Evolutionary conservation across 257 asterid genomes (phyloP), one percentile per base, ranked within the genome.

Genomic region (Nicotiana tabacum): DNA sequence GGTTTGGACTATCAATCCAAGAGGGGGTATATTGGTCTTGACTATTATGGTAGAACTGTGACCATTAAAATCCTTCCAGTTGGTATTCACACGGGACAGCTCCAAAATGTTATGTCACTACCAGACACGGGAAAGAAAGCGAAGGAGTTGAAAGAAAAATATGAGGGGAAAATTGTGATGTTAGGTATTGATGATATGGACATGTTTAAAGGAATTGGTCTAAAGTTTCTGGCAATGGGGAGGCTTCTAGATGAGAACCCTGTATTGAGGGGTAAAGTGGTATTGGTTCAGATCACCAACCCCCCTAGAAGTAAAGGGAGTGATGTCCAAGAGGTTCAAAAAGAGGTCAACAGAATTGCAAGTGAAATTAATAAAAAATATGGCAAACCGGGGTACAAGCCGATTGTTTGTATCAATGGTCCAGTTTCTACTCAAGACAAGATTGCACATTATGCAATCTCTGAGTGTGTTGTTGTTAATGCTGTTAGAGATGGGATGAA

Each of bases 401-500:
- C 98, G 2, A 93, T 94, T 58, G 97, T 93, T 39, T 89, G 91
- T 69, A 77, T 94, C 13, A 87, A 90, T 17, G 93, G 92, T 18
- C 93, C 94, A 0, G 90, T 93, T 66, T 88, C 95, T 1, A 92
- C 93, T 24, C 86, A 84, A 78, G 97, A 92, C 18, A 93, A 93
- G 83, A 90, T 92, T 61, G 97, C 95, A 5, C 90, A 94, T 70
- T 92, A 78, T 48, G 86, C 88, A 2, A 83, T 94, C 39, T 87
- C 98, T 5, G 98, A 94, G 51, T 93, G 97, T 84, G 94, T 89
- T 16, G 94, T 94, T 82, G 98, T 94, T 62, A 94, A 92, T 91
- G 97, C 97, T 27, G 94, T 94, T 55, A 88, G 98, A 84, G 98
- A 94, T 84, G 98, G 98, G 35, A 89, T 94, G 97, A 94, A 94